Evolutionary conservation across 2,329 filamentous ascomycete genomes (phyloP).

Genomic region (Penicillium olsonii): DNA sequence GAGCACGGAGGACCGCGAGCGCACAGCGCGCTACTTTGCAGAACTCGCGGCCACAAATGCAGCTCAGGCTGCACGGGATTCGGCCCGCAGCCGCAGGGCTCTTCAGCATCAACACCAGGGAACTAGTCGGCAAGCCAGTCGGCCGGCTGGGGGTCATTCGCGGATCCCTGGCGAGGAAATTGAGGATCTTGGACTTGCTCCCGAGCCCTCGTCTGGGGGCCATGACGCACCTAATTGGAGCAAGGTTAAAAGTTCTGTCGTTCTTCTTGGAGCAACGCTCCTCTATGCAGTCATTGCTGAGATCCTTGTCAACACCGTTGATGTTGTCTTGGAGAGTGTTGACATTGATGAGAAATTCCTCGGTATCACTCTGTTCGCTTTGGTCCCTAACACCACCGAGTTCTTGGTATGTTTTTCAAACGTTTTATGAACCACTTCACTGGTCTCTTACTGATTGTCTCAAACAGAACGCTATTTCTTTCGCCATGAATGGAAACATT

Average conservation of each 20-base stretch:
- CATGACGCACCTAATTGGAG: constrained; percentile 99
- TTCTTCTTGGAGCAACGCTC: constrained; percentile 83
- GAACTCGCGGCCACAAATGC: constrained; percentile 93
- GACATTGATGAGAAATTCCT: constrained; percentile 96
- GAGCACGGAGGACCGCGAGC: constrained; percentile 78
- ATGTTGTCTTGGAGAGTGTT: constrained; percentile 88
- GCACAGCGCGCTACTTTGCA: constrained; percentile 80
- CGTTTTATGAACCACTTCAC: neutral
- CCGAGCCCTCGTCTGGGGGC: constrained; percentile 61
- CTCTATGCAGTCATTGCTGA: constrained; percentile 97
- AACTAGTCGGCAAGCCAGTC: constrained; percentile 34
- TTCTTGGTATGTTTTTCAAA: constrained; percentile 69
- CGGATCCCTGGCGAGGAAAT: constrained; percentile 44
- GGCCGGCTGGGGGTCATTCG: constrained; percentile 37
- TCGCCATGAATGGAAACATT: constrained; percentile 99
- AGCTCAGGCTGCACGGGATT: constrained; percentile 81
- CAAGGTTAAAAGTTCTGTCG: constrained; percentile 82
- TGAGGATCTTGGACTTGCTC: constrained; percentile 48
- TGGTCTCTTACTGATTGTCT: constrained; percentile 7
- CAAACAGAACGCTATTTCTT: constrained; percentile 87
- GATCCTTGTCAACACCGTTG: constrained; percentile 94
- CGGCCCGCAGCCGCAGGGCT: constrained; percentile 55
- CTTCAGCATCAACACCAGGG: constrained; percentile 32
- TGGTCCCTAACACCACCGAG: constrained; percentile 97
- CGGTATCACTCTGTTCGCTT: constrained; percentile 91